Evolutionary conservation across 129 eudicot genomes (phyloP), one percentile per base, ranked within the genome.

Genomic region (Lonicera japonica): DNA sequence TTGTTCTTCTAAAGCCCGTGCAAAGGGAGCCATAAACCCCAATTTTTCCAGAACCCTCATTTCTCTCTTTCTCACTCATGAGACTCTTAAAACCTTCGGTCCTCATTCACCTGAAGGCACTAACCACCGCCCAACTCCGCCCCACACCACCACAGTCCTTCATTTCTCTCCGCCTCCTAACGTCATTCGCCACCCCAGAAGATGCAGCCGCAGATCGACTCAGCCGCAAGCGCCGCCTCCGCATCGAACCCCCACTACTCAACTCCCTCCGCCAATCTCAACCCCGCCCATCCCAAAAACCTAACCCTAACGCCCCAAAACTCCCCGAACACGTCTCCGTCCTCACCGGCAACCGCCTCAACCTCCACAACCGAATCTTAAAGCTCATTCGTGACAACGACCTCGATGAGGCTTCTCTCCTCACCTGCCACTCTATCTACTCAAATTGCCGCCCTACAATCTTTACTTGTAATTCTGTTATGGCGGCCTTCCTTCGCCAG

Each of bases 181-280:
- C n/a, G n/a, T 81, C 94, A 19, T 91, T 91, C 76, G 94, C 97
- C 74, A 82, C 96, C 11, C 95, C 94, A 5, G 94, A 91, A 65
- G 90, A 91, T 69, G 95, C 95, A 61, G 94, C 94, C 58, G 95
- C 97, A 21, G 94, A 86, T 39, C 97, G 94, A 79, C 97, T 94
- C 58, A 84, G 80, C 52, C 95, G 96, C 15, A 91, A 91, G 53
- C 96, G 97, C 34, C 96, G 85, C 62, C 96, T 91, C 72, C 95
- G 95, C 24, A 80, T 91, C 73, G 96, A 91, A 66, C 97, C 97
- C 0, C 97, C 97, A 0, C 80, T 86, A 2, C 36, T 2, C 24
- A 73, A 76, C 64, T 66, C 95, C 54, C 80, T 81, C 76, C 94
- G 94, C 52, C 76, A 72, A 70, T 67, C 81, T 21, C 85, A 80